Percentiles rank a stretch among this genome's conserved stretches.
These are phyloP conservation scores for Phytophthora pisi DNA, from an alignment of 352 stramenopile species.

Conservation along the genomic window DNA sequence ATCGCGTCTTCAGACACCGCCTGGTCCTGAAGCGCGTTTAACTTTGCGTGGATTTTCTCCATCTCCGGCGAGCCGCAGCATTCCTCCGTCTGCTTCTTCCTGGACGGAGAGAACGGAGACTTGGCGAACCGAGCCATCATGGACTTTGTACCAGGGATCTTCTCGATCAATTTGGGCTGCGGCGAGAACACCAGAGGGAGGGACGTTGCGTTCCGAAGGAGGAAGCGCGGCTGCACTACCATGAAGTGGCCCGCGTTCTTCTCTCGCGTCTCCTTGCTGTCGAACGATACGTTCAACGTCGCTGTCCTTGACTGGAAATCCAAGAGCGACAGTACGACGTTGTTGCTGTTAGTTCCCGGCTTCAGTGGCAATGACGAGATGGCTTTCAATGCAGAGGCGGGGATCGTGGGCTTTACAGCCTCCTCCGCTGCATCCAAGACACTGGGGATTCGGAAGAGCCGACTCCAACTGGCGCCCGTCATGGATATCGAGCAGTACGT, in stretches of 20 bases:
- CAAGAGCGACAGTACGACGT: constrained; percentile 53
- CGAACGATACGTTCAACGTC: constrained; percentile 69
- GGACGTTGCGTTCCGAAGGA: constrained; percentile 65
- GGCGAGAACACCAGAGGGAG: constrained; percentile 62
- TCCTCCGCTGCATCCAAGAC: constrained; percentile 28
- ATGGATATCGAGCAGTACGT: constrained; percentile 83
- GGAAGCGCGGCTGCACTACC: constrained; percentile 66
- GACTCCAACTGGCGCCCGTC: constrained; percentile 81
- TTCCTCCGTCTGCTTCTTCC: constrained; percentile 46
- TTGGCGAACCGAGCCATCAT: constrained; percentile 48
- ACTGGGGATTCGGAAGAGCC: constrained; percentile 63
- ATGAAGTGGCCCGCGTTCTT: constrained; percentile 58
- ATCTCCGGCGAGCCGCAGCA: constrained; percentile 69
- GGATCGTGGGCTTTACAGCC: not conserved
- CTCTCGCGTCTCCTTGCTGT: constrained; percentile 51
- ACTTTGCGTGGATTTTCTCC: constrained; percentile 75
- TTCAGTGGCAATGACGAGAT: constrained; percentile 22
- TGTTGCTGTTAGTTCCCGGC: constrained; percentile 27
- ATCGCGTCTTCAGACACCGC: constrained; percentile 34
- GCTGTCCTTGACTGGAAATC: constrained; percentile 66
- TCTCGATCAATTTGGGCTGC: constrained; percentile 54
- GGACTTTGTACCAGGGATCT: constrained; percentile 61
- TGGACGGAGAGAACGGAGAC: constrained; percentile 52
- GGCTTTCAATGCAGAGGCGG: constrained; percentile 11
- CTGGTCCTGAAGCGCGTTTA: constrained; percentile 57